phyloP scores from a whole-genome alignment of 2,329 filamentous ascomycete genomes.

The Ophiostoma quercus region DNA sequence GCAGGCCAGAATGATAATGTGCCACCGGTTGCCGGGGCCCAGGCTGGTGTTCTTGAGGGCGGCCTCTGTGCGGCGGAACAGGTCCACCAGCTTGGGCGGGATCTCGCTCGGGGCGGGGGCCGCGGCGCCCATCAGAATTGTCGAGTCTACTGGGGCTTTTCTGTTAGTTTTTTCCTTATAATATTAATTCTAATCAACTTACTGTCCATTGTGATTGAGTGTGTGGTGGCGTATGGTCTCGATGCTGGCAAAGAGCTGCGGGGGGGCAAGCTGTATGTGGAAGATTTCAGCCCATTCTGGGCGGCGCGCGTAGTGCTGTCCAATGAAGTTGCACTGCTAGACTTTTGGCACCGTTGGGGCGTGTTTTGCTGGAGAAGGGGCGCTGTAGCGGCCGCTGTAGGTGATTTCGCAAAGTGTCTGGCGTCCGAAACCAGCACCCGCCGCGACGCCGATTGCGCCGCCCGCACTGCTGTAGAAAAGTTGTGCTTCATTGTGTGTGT shows the following conservation, averaged over 20 bases:
- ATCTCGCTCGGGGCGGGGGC: background rate
- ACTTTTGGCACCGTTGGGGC: background rate
- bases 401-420: background rate
- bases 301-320: background rate
- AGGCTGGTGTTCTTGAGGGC: conserved; percentile 23
- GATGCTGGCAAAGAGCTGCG: background rate
- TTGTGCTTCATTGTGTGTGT: conserved; percentile 2
- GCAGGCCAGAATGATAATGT: conserved; percentile 35
- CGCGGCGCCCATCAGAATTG: background rate
- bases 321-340: background rate
- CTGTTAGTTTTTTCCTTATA: background rate
- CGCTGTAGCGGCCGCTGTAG: conserved; percentile 1
- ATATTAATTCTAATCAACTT: background rate
- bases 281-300: conserved; percentile 3
- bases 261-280: background rate
- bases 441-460: conserved; percentile 14
- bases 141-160: background rate
- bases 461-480: background rate
- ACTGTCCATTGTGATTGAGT: conserved; percentile 5
- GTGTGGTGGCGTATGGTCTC: conserved; percentile 7
- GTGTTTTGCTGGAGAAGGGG: background rate
- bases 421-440: background rate
- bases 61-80: conserved; percentile 24
- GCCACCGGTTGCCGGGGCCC: conserved; percentile 28
- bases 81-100: background rate